Evolutionary conservation across 306 rosid genomes (phyloP).

Genomic region (Begonia peltatifolia): DNA sequence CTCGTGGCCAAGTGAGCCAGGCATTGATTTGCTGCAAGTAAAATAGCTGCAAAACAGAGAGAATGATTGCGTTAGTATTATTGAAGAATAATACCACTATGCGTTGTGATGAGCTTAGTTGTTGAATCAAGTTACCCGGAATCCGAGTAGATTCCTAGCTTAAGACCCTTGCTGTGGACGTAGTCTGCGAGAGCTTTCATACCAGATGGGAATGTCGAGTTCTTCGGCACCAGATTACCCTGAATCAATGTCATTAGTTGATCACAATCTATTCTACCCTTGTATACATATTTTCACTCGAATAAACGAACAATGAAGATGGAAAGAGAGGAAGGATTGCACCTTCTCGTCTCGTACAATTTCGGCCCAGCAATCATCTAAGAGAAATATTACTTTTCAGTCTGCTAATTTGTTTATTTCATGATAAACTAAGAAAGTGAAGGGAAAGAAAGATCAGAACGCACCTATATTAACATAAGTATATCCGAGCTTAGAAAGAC

Average conservation of each 20-base stretch:
- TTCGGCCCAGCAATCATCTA: slow-evolving; percentile 99
- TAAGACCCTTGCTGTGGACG: slow-evolving; percentile 86
- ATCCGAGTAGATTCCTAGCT: slow-evolving; percentile 93
- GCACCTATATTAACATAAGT: slow-evolving; percentile 74
- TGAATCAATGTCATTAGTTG: slow-evolving; percentile 4
- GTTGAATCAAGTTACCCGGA: slow-evolving; percentile 49
- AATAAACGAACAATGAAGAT: neutral
- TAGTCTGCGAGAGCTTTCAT: slow-evolving; percentile 83
- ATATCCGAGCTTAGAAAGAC: slow-evolving; percentile 84
- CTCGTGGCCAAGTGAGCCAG: slow-evolving; percentile 89
- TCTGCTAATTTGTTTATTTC: slow-evolving; percentile 1
- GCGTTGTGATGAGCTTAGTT: neutral
- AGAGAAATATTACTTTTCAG: neutral
- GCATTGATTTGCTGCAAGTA: slow-evolving; percentile 85
- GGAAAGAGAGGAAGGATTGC: slow-evolving; percentile 2
- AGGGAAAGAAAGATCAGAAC: neutral
- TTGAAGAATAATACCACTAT: no score
- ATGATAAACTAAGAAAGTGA: slow-evolving; percentile 1
- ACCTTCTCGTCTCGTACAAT: slow-evolving; percentile 52
- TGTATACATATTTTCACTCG: slow-evolving; percentile 1
- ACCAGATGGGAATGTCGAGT: slow-evolving; percentile 84
- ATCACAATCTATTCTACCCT: no score
- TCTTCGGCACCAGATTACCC: slow-evolving; percentile 69
- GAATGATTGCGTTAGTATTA: no score
- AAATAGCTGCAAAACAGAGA: slow-evolving; percentile 37